These are phyloP conservation scores for Cadophora sp. DNA, from an alignment of 2,329 filamentous ascomycete genomes.

Conservation along the genomic window DNA sequence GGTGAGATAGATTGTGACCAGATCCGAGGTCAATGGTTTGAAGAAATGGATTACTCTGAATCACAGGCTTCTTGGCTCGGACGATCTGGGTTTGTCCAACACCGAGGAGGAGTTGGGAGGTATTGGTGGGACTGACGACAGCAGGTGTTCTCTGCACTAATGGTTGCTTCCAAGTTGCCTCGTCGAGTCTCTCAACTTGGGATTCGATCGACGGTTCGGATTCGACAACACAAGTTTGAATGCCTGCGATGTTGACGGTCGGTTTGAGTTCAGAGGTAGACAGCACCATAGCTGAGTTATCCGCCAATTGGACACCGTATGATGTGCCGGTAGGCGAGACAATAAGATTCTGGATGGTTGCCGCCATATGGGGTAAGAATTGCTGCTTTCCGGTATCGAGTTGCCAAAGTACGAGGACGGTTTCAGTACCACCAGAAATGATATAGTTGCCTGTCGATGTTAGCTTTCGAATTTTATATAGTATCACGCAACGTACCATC, in stretches of 20 bases:
- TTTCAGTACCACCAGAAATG: slow-evolving; percentile 90
- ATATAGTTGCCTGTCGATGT: slow-evolving; percentile 78
- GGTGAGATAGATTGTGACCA: slow-evolving; percentile 79
- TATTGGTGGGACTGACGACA: slow-evolving; percentile 65
- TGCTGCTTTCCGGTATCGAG: slow-evolving; percentile 84
- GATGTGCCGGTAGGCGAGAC: slow-evolving; percentile 81
- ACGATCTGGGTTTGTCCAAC: slow-evolving; percentile 68
- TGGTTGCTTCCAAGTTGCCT: slow-evolving; percentile 38
- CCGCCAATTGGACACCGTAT: slow-evolving; percentile 84
- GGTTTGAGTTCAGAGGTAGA: slow-evolving; percentile 90
- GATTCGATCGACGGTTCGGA: slow-evolving; percentile 58
- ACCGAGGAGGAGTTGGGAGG: slow-evolving; percentile 71
- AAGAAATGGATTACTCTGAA: slow-evolving; percentile 67
- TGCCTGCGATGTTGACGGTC: slow-evolving; percentile 81
- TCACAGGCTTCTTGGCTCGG: slow-evolving; percentile 56
- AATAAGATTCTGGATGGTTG: slow-evolving; percentile 82
- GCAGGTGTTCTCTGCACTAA: slow-evolving; percentile 58
- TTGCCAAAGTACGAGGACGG: slow-evolving; percentile 91
- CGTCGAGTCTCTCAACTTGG: slow-evolving; percentile 56
- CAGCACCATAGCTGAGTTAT: slow-evolving; percentile 90
- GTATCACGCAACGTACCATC: slow-evolving; percentile 68
- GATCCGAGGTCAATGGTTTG: slow-evolving; percentile 88
- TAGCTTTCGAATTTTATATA: slow-evolving; percentile 42
- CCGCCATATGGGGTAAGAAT: slow-evolving; percentile 88
- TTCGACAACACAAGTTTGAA: slow-evolving; percentile 70